A percentile compares a stretch with the other conserved stretches of the same genome.
Evolutionary conservation across 2,329 filamentous ascomycete species (phyloP).

Genomic region (Ustilaginoidea virens): DNA sequence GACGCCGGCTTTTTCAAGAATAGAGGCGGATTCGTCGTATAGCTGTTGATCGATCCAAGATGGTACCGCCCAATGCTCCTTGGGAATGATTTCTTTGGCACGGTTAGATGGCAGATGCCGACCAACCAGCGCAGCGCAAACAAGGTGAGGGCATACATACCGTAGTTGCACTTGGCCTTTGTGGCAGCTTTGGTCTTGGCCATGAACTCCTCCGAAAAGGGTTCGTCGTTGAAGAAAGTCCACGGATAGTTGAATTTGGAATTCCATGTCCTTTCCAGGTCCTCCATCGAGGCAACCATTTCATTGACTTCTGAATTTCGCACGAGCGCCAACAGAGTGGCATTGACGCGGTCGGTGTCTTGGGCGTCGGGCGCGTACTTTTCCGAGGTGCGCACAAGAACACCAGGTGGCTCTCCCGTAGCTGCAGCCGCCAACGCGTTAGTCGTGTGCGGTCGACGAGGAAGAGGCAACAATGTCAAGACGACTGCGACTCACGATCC

Average conservation of each 20-base stretch:
- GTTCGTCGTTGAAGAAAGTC: conserved; percentile 97
- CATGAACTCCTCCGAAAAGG: conserved; percentile 91
- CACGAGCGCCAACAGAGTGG: conserved; percentile 81
- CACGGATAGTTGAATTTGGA: conserved; percentile 98
- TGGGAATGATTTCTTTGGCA: conserved; percentile 65
- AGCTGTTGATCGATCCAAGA: conserved; percentile 84
- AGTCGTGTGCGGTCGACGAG: conserved; percentile 6
- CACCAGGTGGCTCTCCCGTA: conserved; percentile 68
- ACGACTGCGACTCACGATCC: conserved; percentile 69
- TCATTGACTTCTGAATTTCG: conserved; percentile 78
- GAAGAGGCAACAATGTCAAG: too few species aligned
- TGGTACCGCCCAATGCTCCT: conserved; percentile 86
- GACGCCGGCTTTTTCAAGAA: conserved; percentile 70
- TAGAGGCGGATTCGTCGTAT: conserved; percentile 68
- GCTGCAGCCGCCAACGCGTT: conserved; percentile 32
- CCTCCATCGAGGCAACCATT: conserved; percentile 76
- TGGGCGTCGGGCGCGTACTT: conserved; percentile 64
- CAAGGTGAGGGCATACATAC: too few species aligned
- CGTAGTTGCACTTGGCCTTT: conserved; percentile 76
- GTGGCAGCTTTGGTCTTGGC: conserved; percentile 62
- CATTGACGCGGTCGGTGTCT: conserved; percentile 75
- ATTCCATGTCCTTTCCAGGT: conserved; percentile 93
- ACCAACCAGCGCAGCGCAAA: too few species aligned
- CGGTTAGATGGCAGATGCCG: neutral
- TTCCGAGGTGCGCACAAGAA: conserved; percentile 55